phyloP scores from a whole-genome alignment of 2,329 filamentous ascomycete species.

The Fusarium sp. region DNA sequence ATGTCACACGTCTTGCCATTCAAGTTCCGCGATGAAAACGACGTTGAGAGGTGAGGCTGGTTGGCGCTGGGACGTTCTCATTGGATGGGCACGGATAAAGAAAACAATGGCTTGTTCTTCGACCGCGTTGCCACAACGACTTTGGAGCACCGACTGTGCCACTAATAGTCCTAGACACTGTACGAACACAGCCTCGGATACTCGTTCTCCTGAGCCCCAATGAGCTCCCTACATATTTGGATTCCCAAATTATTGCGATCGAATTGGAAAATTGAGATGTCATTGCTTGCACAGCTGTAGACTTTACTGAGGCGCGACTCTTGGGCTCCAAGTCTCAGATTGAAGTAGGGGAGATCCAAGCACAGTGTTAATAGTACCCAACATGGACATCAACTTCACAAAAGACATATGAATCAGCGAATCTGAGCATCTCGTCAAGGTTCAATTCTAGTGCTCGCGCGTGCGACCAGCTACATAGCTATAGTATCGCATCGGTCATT shows the following conservation, averaged over 20 bases:
- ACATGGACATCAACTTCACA: background rate
- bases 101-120: slow-evolving; percentile 22
- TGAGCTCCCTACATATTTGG: too few species aligned
- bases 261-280: too few species aligned
- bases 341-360: too few species aligned
- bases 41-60: slow-evolving; percentile 8
- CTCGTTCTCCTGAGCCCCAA: too few species aligned
- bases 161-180: too few species aligned
- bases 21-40: slow-evolving; percentile 2
- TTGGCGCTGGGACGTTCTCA: background rate
- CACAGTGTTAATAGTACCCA: too few species aligned
- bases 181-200: too few species aligned
- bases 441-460: slow-evolving; percentile 52
- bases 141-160: background rate
- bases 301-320: too few species aligned
- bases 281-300: too few species aligned
- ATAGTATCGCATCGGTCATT: slow-evolving; percentile 52
- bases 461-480: slow-evolving; percentile 48
- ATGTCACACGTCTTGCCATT: background rate
- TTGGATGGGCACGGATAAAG: slow-evolving; percentile 14
- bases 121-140: slow-evolving; percentile 33
- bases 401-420: slow-evolving; percentile 1
- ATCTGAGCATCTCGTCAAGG: slow-evolving; percentile 48
- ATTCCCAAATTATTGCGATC: too few species aligned
- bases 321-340: too few species aligned